phyloP scores from a whole-genome alignment of 108 stramenopile genomes.

The Cyclotella atomus region DNA sequence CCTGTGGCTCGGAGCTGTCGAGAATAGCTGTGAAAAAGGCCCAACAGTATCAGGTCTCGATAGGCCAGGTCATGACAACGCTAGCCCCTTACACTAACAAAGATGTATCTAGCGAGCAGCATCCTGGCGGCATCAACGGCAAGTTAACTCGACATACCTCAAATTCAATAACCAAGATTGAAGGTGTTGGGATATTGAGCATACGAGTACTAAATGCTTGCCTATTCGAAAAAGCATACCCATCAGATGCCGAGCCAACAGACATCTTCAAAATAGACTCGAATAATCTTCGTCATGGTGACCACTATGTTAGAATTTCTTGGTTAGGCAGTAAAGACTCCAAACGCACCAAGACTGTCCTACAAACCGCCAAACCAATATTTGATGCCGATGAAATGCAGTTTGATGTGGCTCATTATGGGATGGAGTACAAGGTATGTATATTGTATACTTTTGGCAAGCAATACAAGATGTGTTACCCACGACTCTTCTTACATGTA shows the following conservation, averaged over 20 bases:
- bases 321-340: constrained; percentile 54
- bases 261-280: constrained; percentile 36
- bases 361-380: constrained; percentile 66
- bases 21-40: constrained; percentile 55
- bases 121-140: background rate
- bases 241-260: constrained; percentile 61
- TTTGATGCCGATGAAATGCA: constrained; percentile 73
- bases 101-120: background rate
- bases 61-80: constrained; percentile 56
- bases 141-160: background rate
- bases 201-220: constrained; percentile 63
- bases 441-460: too few species aligned
- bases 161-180: constrained; percentile 20
- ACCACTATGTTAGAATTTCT: constrained; percentile 84
- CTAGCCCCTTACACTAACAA: constrained; percentile 29
- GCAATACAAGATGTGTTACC: too few species aligned
- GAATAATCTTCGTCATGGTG: constrained; percentile 56
- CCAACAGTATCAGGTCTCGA: constrained; percentile 62
- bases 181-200: constrained; percentile 65
- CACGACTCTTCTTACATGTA: background rate
- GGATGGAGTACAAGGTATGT: constrained; percentile 65
- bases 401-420: constrained; percentile 74
- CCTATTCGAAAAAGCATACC: constrained; percentile 59
- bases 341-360: constrained; percentile 68
- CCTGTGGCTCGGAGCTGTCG: constrained; percentile 74